A percentile compares a stretch with the other conserved stretches of the same genome.
Evolutionary conservation across 768 basidiomycete genomes (phyloP).

Genomic region (Suillus tomentosus): DNA sequence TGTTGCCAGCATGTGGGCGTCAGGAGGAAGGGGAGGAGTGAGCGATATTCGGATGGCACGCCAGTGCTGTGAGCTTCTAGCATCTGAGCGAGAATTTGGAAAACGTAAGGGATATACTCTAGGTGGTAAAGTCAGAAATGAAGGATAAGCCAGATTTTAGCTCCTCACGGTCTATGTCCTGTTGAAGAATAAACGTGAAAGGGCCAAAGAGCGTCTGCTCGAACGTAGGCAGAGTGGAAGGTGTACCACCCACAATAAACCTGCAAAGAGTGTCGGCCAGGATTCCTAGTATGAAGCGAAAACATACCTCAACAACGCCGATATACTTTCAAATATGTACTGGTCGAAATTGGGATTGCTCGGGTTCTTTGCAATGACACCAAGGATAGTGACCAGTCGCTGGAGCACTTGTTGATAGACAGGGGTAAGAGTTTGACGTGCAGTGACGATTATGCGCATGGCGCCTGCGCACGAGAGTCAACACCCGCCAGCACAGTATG

Average conservation of each 20-base stretch:
- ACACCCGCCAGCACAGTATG: not conserved
- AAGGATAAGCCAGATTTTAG: not conserved
- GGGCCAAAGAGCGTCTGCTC: slow-evolving; percentile 84
- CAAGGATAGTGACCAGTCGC: slow-evolving; percentile 81
- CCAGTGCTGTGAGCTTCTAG: slow-evolving; percentile 72
- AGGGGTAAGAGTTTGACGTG: slow-evolving; percentile 74
- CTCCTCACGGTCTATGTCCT: slow-evolving; percentile 86
- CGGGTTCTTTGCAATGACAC: slow-evolving; percentile 91
- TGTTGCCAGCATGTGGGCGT: slow-evolving; percentile 89
- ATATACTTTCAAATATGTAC: slow-evolving; percentile 94
- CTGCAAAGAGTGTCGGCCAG: slow-evolving; percentile 38
- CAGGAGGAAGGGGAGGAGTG: slow-evolving; percentile 79
- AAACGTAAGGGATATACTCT: slow-evolving; percentile 98
- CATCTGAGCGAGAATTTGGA: slow-evolving; percentile 96
- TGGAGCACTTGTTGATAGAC: slow-evolving; percentile 63
- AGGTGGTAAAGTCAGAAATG: slow-evolving; percentile 11
- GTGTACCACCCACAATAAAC: slow-evolving; percentile 77
- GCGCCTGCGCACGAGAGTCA: slow-evolving; percentile 55
- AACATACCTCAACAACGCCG: slow-evolving; percentile 82
- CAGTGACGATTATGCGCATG: slow-evolving; percentile 92
- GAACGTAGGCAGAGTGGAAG: slow-evolving; percentile 68
- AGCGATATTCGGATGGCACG: slow-evolving; percentile 77
- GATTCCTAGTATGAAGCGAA: not conserved
- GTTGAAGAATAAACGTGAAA: slow-evolving; percentile 84
- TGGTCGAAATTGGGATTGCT: slow-evolving; percentile 98